These are phyloP conservation scores for Plasmodium malariae DNA, from an alignment of 169 alveolate species.

Conservation along the genomic window DNA sequence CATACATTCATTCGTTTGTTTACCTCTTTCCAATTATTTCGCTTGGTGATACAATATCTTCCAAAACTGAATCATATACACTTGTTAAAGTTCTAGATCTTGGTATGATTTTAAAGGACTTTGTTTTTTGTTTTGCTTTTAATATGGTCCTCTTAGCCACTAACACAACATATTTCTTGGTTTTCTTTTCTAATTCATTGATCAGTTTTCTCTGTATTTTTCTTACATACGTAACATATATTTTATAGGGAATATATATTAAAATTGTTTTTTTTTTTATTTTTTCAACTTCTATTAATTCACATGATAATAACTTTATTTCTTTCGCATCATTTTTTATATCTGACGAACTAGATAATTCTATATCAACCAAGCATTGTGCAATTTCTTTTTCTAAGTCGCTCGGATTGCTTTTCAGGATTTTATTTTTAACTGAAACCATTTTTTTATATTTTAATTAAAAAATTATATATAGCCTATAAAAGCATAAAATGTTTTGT, in stretches of 20 bases:
- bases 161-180: constrained; percentile 94
- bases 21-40: constrained; percentile 94
- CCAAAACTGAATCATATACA: constrained; percentile 96
- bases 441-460: constrained; percentile 39
- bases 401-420: constrained; percentile 79
- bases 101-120: constrained; percentile 94
- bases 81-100: constrained; percentile 95
- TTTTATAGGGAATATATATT: constrained; percentile 90
- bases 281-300: constrained; percentile 88
- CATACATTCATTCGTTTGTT: constrained; percentile 12
- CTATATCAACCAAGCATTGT: constrained; percentile 88
- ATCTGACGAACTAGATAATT: constrained; percentile 89
- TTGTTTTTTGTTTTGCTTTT: constrained; percentile 89
- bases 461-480: constrained; percentile 9
- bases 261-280: constrained; percentile 91
- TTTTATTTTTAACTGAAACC: constrained; percentile 53
- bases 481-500: constrained; percentile 20
- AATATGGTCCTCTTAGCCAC: constrained; percentile 93
- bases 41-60: constrained; percentile 96
- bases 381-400: constrained; percentile 89
- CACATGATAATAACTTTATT: constrained; percentile 88
- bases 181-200: constrained; percentile 94
- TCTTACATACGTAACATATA: constrained; percentile 88
- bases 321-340: constrained; percentile 88
- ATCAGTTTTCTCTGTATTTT: constrained; percentile 92